phyloP scores from a whole-genome alignment of 306 rosid species.

The Quercus gilva region DNA sequence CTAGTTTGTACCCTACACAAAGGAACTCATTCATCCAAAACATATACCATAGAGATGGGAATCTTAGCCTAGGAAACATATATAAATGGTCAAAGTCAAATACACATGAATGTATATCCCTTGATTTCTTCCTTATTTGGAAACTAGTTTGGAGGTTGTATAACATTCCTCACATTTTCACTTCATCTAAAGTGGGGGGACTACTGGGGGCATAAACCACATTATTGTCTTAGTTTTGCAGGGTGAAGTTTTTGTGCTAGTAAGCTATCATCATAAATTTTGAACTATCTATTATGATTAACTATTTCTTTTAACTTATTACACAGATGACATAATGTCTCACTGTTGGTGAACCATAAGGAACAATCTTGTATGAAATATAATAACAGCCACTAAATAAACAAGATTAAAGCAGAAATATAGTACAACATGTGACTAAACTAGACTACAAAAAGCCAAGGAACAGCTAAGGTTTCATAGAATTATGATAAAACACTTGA shows the following conservation, averaged over 20 bases:
- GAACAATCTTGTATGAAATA: background rate
- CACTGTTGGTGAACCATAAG: background rate
- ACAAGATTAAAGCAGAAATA: slow-evolving; percentile 4
- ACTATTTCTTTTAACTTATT: background rate
- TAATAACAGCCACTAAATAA: background rate
- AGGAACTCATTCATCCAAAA: background rate
- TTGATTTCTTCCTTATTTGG: background rate
- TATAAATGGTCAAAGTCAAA: background rate
- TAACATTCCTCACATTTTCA: background rate
- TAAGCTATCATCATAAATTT: background rate
- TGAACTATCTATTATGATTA: background rate
- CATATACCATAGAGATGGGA: background rate
- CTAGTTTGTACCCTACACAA: background rate
- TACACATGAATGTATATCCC: background rate
- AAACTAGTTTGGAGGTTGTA: background rate
- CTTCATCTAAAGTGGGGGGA: background rate
- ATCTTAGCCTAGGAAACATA: background rate
- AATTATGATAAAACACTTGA: background rate
- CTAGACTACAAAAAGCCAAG: slow-evolving; percentile 10
- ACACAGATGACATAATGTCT: background rate
- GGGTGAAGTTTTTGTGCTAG: background rate
- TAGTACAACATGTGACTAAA: background rate
- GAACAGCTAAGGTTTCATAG: slow-evolving; percentile 9
- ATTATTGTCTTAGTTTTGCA: background rate
- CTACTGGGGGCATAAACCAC: background rate